A percentile compares a stretch with the other conserved stretches of the same genome.
Conservation (phyloP, 2,329 filamentous ascomycete genomes). For the Botrytis pseudocinerea region DNA sequence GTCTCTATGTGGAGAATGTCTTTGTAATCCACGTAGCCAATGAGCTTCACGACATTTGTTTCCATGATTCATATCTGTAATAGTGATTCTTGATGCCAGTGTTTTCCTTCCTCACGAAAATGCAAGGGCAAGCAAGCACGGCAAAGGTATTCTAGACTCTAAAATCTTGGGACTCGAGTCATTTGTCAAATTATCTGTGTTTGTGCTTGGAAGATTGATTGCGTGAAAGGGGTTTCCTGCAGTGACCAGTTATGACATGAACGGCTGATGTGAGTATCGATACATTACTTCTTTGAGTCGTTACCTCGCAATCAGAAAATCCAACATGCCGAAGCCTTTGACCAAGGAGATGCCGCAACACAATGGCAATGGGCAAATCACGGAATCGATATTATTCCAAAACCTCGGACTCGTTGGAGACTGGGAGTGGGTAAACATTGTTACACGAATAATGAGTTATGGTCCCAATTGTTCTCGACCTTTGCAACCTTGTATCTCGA, state of each 20-base stretch:
- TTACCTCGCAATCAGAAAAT: background rate
- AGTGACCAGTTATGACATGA: background rate
- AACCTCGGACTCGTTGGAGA: background rate
- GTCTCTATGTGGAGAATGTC: background rate
- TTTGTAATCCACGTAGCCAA: background rate
- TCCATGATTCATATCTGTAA: background rate
- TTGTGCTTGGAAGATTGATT: background rate
- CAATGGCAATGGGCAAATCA: background rate
- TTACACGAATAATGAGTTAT: background rate
- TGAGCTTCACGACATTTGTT: background rate
- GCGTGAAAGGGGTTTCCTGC: background rate
- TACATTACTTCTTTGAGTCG: background rate
- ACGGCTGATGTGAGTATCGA: constrained; percentile 3
- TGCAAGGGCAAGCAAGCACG: background rate
- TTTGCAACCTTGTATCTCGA: background rate
- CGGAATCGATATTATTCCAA: background rate
- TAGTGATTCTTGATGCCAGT: background rate
- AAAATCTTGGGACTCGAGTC: background rate
- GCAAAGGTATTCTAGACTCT: background rate
- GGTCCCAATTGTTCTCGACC: constrained; percentile 7
- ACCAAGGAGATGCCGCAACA: background rate
- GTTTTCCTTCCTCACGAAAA: background rate
- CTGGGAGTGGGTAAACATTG: background rate
- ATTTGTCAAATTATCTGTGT: background rate
- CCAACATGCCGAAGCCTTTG: background rate